Conservation (phyloP, 306 rosid genomes). For the Rosa chinensis region DNA sequence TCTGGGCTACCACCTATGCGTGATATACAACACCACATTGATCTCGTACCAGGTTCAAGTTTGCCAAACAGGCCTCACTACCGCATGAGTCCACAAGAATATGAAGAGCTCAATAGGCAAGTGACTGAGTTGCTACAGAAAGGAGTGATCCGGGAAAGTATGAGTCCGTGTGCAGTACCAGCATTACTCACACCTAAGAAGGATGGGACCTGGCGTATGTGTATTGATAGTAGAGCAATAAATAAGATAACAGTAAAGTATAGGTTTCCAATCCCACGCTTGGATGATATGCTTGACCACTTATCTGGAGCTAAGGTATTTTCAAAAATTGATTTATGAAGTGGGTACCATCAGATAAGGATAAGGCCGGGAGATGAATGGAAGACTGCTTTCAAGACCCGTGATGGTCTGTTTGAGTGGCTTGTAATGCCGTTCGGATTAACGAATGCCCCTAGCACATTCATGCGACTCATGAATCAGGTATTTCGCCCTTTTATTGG, state of each 20-base stretch:
- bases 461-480: not conserved
- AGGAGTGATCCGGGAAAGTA: too few species aligned
- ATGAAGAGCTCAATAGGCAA: too few species aligned
- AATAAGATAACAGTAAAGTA: not conserved
- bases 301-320: not conserved
- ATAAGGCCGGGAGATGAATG: not conserved
- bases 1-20: not conserved
- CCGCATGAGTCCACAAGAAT: not conserved
- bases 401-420: not conserved
- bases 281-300: not conserved
- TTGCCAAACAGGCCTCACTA: not conserved
- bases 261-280: not conserved
- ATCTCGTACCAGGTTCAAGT: not conserved
- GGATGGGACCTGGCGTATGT: too few species aligned
- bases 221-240: too few species aligned
- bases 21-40: not conserved
- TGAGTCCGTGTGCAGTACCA: too few species aligned
- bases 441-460: not conserved
- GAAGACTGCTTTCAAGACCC: not conserved
- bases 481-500: not conserved
- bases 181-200: too few species aligned
- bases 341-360: not conserved
- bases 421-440: not conserved
- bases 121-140: too few species aligned
- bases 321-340: not conserved